Base-by-base conservation (phyloP, 208 protist species). In the Wallacemonas rigidus region DNA sequence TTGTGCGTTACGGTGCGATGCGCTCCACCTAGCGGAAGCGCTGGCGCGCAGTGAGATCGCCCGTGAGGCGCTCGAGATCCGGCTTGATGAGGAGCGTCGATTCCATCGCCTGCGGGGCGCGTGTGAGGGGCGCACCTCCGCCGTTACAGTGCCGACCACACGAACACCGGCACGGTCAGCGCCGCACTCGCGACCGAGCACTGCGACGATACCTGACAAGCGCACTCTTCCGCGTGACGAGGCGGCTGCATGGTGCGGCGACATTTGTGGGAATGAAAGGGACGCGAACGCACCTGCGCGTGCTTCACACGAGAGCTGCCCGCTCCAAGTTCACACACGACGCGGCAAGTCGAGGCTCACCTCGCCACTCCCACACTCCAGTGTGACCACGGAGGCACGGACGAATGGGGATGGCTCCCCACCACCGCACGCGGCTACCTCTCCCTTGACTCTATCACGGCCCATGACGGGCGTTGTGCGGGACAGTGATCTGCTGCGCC, bases 401-500 rank as follows among this genome's bases (percentile, higher is more conserved):
- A 26, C 0, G 26, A 26, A 26, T 26, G 26, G 26, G 26, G 45
- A 50, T 12, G 45, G 45, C 45, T 50, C 45, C 45, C 45, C 53
- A 6, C 11, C 1, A 36, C 53, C 6, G 36, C 5, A n/a, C 26
- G 56, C 14, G 35, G 50, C 26, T 36, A 43, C 51, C 36, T 58
- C 48, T n/a, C 38, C 43, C 26, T 11, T 3, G 47, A 17, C 26
- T 26, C 26, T 26, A 26, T 26, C 26, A 26, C 26, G 64, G 41
- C 61, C 67, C 11, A 15, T 51, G 11, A 71, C 72, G 6, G 58
- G 73, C 8, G 61, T 85, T n/a, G 85, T 85, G 43, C 74, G 76
- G 6, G 88, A 93, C 53, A 93, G 88, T 73, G 85, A 93, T 54
- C 75, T 93, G 35, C 74, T 93, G 47, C 83, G 83, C 8, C 77